Evolutionary conservation across 78 protist species (phyloP), one percentile per base, ranked within the genome.

Genomic region (Cavenderia fasciculata): DNA sequence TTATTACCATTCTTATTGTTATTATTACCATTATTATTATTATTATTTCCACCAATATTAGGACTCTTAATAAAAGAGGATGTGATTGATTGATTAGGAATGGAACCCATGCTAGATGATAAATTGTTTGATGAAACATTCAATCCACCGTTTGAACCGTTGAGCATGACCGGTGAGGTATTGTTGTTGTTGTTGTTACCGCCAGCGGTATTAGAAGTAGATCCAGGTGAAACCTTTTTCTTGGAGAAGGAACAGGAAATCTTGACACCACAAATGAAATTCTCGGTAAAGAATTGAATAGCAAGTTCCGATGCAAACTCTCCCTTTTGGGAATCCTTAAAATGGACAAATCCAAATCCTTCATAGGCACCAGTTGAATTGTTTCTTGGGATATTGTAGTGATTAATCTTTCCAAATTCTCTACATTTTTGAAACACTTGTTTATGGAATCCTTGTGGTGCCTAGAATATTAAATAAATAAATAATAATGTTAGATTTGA

Each of bases 291-390:
- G 41, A 51, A 57, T 5, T 25, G 4, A 27, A 74, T 74, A 29
- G 61, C 43, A n/a, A 38, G 38, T 54, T 74, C 84, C 2, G 59
- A 38, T 4, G 84, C 84, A 6, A 25, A 2, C 68, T 74, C 84
- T 11, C 84, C 84, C 36, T 74, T 74, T 41, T 59, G 33, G 10
- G 59, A 43, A 23, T 74, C 54, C 61, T 57, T 74, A 29, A 74
- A 74, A 23, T 74, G 84, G 38, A 74, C 40, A 40, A 74, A 74
- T 6, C 84, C 84, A 57, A 57, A 74, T 38, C 84, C 84, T 25
- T 74, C 84, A n/a, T 74, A 74, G 16, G 12, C 43, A 38, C 68
- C 84, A 56, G 52, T 47, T 4, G 12, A 27, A n/a, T n/a, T n/a
- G 5, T 57, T 57, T 54, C 57, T 74, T 57, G 84, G 84, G 7